Conservation (phyloP, 2,329 filamentous ascomycete species). For the Amauroascus niger region DNA sequence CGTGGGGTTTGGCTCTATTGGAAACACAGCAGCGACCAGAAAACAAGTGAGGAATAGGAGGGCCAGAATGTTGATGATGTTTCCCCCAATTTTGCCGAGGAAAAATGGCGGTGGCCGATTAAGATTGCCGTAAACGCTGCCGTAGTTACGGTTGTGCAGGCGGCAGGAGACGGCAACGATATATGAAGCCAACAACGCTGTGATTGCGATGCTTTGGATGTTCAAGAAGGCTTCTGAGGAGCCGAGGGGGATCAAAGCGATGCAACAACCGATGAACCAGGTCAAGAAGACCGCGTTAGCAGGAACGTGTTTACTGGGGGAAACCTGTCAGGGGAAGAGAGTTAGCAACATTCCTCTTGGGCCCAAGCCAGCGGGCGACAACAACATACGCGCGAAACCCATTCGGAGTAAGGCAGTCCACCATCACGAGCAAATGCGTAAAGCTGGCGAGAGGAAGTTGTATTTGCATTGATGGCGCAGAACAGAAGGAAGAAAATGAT, state of each 20-base stretch:
- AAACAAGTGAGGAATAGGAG: slow-evolving; percentile 33
- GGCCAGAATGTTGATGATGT: slow-evolving; percentile 37
- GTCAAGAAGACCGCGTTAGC: slow-evolving; percentile 42
- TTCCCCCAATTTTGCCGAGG: slow-evolving; percentile 35
- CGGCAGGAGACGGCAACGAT: slow-evolving; percentile 40
- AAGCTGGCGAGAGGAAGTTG: slow-evolving; percentile 48
- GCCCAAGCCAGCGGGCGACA: too few species aligned
- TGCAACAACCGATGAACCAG: slow-evolving; percentile 36
- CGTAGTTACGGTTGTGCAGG: slow-evolving; percentile 18
- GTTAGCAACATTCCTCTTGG: background rate
- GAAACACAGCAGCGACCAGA: slow-evolving; percentile 40
- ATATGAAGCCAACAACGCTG: slow-evolving; percentile 36
- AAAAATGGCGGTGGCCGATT: slow-evolving; percentile 7
- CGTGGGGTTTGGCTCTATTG: slow-evolving; percentile 27
- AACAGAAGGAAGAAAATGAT: slow-evolving; percentile 26
- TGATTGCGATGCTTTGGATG: slow-evolving; percentile 36
- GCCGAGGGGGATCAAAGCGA: slow-evolving; percentile 46
- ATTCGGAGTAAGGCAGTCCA: slow-evolving; percentile 33
- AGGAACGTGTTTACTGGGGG: slow-evolving; percentile 34
- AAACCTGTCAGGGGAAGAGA: slow-evolving; percentile 25
- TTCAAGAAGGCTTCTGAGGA: slow-evolving; percentile 39
- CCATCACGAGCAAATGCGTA: slow-evolving; percentile 46
- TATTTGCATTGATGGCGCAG: slow-evolving; percentile 38
- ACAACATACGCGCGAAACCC: slow-evolving; percentile 30
- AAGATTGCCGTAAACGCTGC: slow-evolving; percentile 9